Base-by-base conservation (phyloP, 2,329 filamentous ascomycete species). In the Fusarium mexicanum region DNA sequence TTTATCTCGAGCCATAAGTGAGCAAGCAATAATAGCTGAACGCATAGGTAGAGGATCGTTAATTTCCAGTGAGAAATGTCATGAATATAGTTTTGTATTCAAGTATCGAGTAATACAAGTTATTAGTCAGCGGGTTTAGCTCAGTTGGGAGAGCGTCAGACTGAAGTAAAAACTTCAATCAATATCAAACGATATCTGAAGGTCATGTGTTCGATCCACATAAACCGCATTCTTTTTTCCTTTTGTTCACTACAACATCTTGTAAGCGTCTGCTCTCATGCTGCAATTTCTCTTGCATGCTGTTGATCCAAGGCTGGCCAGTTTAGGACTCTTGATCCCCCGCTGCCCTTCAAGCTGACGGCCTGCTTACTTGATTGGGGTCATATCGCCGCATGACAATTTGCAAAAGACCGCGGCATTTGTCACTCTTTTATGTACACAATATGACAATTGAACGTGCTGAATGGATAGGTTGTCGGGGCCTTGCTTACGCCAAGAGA, bases 141-240 rank as follows among this genome's bases (percentile, higher is more conserved):
- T 70, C 67, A 70, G 67, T 70, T 70, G 67, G 67, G 67, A 70
- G 67, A 70, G 67, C 67, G 67, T 70, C 67, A 70, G 67, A 70
- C 67, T 70, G 67, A 70, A 70, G 67, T 40, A 2, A 37, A 50
- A 69, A 70, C 67, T 70, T 70, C 67, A 59, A 44, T 70, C 65
- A 43, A 11, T 67, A 60, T 67, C 51, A 53, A 33, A 8, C 17
- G 66, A 59, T 65, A 70, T 69, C 67, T 69, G 67, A 69, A 69
- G 67, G 67, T 69, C 67, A 24, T 70, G 67, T 70, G 67, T 70
- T 70, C 67, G 66, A 70, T 70, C 67, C 67, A 70, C 67, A 70
- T 33, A 70, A 70, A 66, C 66, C 66, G 67, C 67, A 70, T 37
- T 2, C 0, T 2, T 18, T 26, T 69, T 22, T 12, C 3, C 16